Base-by-base conservation (phyloP, 2,329 filamentous ascomycete species). In the Neopestalotiopsis rosae region DNA sequence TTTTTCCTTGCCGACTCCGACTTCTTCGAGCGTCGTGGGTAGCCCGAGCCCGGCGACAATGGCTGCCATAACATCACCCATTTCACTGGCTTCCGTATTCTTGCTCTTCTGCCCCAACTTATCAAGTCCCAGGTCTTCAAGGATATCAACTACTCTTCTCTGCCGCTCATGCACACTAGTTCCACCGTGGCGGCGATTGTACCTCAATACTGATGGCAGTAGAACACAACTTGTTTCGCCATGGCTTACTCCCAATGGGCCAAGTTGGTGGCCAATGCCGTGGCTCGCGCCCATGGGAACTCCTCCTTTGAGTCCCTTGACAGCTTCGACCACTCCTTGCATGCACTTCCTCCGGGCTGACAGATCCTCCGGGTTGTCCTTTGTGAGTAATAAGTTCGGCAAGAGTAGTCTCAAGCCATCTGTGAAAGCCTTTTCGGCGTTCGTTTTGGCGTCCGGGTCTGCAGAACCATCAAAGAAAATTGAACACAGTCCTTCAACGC, bases 201-300 rank as follows among this genome's bases (percentile, higher is more conserved):
- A 56, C 17, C 49, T 56, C 1, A 56, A 4, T 17, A 24, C 20
- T 17, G 49, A 56, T 14, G 49, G 49, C 20, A 56, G 49, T 0
- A 56, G 20, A 7, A 56, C 49, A 56, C 49, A 56, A 4, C 17
- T 56, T 17, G 49, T 56, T 17, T 61, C 58, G 1, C 58, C 58
- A 28, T 61, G 58, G n/a, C 58, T 28, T 20, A 61, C 58, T 14
- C 58, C 58, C 5, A 61, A 20, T 28, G 58, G 58, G 3, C 61
- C 61, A n/a, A 63, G 61, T n/a, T 63, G 61, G 28, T 63, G 61
- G 17, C 61, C 61, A 42, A 63, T 63, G 17, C 30, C 61, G 2
- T 63, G 61, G 30, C 61, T 63, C 30, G 30, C 61, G 17, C 61
- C 30, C 61, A 61, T 61, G 20, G 57, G 57, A 7, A 61, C 28